phyloP scores from a whole-genome alignment of 2,329 filamentous ascomycete genomes.

The Aspergillus sclerotialis region DNA sequence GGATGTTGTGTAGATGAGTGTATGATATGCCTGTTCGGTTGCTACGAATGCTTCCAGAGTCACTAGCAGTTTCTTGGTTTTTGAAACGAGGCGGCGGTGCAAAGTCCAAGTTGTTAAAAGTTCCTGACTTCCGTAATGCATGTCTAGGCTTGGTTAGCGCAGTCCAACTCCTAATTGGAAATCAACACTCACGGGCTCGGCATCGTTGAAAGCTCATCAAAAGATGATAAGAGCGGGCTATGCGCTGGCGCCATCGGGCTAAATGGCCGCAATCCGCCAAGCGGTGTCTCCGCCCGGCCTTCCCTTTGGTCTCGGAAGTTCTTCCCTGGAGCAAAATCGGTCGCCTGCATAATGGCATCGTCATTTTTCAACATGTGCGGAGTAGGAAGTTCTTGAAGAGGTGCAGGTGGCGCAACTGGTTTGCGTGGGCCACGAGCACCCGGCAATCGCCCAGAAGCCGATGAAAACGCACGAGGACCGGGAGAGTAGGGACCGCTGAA shows the following conservation, averaged over 20 bases:
- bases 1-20: constrained; percentile 62
- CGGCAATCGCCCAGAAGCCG: constrained; percentile 47
- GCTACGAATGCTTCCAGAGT: constrained; percentile 51
- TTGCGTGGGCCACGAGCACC: constrained; percentile 44
- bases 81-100: constrained; percentile 43
- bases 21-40: constrained; percentile 73
- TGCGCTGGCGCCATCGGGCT: constrained; percentile 64
- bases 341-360: constrained; percentile 64
- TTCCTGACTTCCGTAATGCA: constrained; percentile 42
- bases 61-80: constrained; percentile 35
- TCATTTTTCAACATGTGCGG: constrained; percentile 71
- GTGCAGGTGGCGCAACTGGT: constrained; percentile 63
- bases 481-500: constrained; percentile 20
- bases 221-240: constrained; percentile 73
- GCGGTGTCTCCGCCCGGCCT: constrained; percentile 58
- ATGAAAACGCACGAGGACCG: constrained; percentile 57
- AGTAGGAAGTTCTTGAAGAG: constrained; percentile 71
- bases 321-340: constrained; percentile 81
- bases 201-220: constrained; percentile 76
- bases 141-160: constrained; percentile 29
- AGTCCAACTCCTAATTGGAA: neutral
- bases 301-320: constrained; percentile 59
- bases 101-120: constrained; percentile 44
- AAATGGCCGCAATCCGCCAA: constrained; percentile 59
- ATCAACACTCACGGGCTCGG: constrained; percentile 75